These are phyloP conservation scores for Leishmania gerbilli DNA, from an alignment of 208 protist genomes.

Conservation along the genomic window DNA sequence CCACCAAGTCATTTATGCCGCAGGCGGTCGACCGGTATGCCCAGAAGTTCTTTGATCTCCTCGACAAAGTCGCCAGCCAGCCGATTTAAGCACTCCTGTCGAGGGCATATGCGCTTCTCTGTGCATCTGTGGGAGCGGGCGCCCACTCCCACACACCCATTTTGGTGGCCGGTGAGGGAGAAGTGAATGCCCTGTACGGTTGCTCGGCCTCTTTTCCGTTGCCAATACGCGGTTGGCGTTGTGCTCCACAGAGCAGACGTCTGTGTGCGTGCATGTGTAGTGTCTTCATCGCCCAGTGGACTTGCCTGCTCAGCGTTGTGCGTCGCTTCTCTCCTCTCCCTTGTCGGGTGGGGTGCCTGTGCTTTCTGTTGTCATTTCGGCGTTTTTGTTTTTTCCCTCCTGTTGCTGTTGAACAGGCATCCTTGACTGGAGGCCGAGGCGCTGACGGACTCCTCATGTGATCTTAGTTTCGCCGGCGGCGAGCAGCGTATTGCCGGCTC, in stretches of 20 bases:
- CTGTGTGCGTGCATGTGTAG: background rate
- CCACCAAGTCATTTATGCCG: slow-evolving; percentile 44
- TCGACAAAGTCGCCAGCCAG: slow-evolving; percentile 44
- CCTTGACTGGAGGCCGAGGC: background rate
- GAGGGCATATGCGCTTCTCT: background rate
- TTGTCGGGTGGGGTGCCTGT: background rate
- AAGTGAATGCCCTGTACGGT: background rate
- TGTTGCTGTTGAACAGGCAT: background rate
- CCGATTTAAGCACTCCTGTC: slow-evolving; percentile 16
- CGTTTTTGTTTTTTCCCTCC: background rate
- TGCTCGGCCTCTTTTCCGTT: background rate
- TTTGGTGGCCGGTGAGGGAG: background rate
- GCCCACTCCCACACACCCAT: no score
- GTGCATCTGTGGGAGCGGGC: background rate
- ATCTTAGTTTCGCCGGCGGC: background rate
- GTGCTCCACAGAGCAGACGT: background rate
- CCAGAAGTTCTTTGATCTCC: slow-evolving; percentile 70
- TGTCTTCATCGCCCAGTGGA: background rate
- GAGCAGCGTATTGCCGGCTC: background rate
- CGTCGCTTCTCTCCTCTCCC: background rate
- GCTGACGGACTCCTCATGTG: background rate
- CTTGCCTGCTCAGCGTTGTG: background rate
- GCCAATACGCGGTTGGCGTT: background rate
- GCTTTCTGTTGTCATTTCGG: background rate
- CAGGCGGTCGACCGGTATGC: slow-evolving; percentile 47